Evolutionary conservation across 2,329 filamentous ascomycete genomes (phyloP).

Genomic region (Stagonosporopsis vannaccii): DNA sequence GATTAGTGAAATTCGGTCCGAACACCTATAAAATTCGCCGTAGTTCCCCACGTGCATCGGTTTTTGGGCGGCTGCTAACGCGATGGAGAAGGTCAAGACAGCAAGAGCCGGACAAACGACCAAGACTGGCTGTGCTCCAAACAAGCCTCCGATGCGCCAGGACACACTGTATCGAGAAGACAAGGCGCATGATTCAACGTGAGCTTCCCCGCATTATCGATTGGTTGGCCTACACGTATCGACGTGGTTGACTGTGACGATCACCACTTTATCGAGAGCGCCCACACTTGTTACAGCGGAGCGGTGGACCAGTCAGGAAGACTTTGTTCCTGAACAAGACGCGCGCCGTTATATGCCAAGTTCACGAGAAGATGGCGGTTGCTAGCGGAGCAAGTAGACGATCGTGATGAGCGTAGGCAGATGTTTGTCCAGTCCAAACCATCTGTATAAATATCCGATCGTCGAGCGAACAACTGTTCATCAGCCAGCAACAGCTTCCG

Average conservation of each 20-base stretch:
- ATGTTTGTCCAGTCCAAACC: neutral
- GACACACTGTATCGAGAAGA: slow-evolving; percentile 9
- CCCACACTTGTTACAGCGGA: slow-evolving; percentile 5
- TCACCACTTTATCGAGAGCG: slow-evolving; percentile 7
- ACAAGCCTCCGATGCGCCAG: slow-evolving; percentile 22
- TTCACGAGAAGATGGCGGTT: neutral
- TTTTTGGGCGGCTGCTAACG: slow-evolving; percentile 23
- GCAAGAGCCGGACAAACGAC: slow-evolving; percentile 17
- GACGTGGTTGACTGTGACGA: slow-evolving; percentile 3
- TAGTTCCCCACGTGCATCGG: slow-evolving; percentile 19
- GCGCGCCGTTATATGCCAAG: slow-evolving; percentile 18
- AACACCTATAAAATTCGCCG: slow-evolving; percentile 10
- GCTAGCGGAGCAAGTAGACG: neutral
- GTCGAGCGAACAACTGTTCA: neutral
- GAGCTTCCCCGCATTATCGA: slow-evolving; percentile 18
- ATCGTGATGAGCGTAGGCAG: neutral
- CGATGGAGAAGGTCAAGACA: slow-evolving; percentile 34
- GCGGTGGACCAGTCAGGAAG: slow-evolving; percentile 9
- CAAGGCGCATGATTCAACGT: slow-evolving; percentile 15
- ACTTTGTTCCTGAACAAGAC: slow-evolving; percentile 13
- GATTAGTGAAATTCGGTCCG: neutral
- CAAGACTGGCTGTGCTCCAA: slow-evolving; percentile 17
- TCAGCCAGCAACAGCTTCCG: slow-evolving; percentile 2
- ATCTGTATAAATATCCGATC: slow-evolving; percentile 4
- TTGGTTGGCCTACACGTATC: slow-evolving; percentile 1